Evolutionary conservation across 169 alveolate species (phyloP).

Genomic region (Cytauxzoon felis): DNA sequence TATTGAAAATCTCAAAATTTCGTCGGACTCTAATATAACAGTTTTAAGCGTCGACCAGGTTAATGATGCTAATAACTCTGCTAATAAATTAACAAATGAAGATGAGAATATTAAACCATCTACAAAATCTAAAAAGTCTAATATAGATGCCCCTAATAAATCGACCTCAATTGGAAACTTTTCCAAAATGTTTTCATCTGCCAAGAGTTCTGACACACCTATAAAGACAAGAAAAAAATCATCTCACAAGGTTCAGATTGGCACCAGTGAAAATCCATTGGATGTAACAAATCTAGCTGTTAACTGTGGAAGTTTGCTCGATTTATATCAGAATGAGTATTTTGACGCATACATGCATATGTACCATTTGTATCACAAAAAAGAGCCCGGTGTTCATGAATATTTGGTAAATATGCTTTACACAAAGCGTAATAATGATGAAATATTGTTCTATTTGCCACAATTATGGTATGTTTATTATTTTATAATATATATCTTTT

Average conservation of each 20-base stretch:
- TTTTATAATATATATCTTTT: constrained; percentile 34
- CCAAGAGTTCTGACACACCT: too few relatives aligned
- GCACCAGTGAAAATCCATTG: constrained; percentile 60
- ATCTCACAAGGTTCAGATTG: background rate
- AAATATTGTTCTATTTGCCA: constrained; percentile 79
- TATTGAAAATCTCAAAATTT: too few relatives aligned
- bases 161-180: too few relatives aligned
- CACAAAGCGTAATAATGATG: constrained; percentile 76
- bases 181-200: too few relatives aligned
- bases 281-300: constrained; percentile 53
- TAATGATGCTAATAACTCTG: too few relatives aligned
- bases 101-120: too few relatives aligned
- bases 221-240: constrained; percentile 10
- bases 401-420: constrained; percentile 84
- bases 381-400: constrained; percentile 86
- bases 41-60: too few relatives aligned
- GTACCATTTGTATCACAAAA: constrained; percentile 80
- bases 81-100: too few relatives aligned
- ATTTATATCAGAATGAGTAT: constrained; percentile 84
- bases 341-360: constrained; percentile 86
- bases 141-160: too few relatives aligned
- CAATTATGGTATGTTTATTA: constrained; percentile 65
- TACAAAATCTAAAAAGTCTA: too few relatives aligned
- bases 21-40: too few relatives aligned
- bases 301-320: constrained; percentile 76